phyloP scores from a whole-genome alignment of 2,329 filamentous ascomycete genomes.

The Stemphylium lycopersici region DNA sequence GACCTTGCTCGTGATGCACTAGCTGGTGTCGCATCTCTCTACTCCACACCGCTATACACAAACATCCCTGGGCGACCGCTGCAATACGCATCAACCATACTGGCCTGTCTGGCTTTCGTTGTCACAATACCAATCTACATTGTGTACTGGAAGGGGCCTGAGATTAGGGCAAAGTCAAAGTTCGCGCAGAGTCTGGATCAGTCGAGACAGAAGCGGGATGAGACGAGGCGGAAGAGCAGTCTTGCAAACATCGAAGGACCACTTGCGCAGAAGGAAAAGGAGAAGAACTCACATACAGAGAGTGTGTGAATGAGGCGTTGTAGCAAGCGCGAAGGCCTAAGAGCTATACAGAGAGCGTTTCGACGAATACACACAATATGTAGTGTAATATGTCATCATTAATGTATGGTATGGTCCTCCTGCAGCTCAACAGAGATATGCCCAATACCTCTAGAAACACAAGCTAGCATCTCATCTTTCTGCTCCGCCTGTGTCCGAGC shows the following conservation, averaged over 20 bases:
- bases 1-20: conserved; percentile 76
- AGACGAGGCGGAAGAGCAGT: conserved; percentile 37
- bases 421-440: too few relatives aligned
- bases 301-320: not conserved
- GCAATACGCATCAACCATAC: conserved; percentile 60
- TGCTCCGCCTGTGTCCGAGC: too few relatives aligned
- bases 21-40: conserved; percentile 73
- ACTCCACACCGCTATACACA: conserved; percentile 61
- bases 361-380: too few relatives aligned
- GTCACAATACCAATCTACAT: conserved; percentile 61
- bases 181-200: conserved; percentile 57
- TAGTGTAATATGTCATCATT: too few relatives aligned
- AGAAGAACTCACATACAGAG: conserved; percentile 11
- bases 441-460: too few relatives aligned
- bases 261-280: conserved; percentile 4
- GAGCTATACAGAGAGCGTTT: too few relatives aligned
- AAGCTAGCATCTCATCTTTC: too few relatives aligned
- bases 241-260: conserved; percentile 7
- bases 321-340: not conserved
- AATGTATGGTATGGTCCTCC: too few relatives aligned
- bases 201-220: conserved; percentile 34
- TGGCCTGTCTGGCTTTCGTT: conserved; percentile 57
- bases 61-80: conserved; percentile 51
- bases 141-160: conserved; percentile 63
- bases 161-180: conserved; percentile 57